Conservation (phyloP, 352 stramenopile species). For the Phytophthora cajani region DNA sequence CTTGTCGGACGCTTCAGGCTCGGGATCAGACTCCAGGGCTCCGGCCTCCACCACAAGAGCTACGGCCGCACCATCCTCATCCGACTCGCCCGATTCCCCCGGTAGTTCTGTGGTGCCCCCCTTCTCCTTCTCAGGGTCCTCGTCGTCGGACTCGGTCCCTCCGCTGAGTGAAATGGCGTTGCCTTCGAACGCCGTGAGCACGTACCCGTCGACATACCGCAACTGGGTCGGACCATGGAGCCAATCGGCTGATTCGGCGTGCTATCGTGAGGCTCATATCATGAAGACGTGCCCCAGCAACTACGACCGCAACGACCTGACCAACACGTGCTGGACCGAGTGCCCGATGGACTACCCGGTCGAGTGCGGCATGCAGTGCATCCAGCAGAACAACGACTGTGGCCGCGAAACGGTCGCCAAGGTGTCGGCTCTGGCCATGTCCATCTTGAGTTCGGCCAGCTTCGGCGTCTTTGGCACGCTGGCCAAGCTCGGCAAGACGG, state of each 20-base stretch:
- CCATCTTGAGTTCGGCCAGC: slow-evolving; percentile 38
- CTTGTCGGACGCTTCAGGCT: not conserved
- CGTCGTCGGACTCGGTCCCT: slow-evolving; percentile 10
- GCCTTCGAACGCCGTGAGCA: slow-evolving; percentile 21
- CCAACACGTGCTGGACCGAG: slow-evolving; percentile 59
- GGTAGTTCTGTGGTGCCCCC: not conserved
- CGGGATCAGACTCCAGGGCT: not conserved
- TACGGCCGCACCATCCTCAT: not conserved
- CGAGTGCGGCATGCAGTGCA: slow-evolving; percentile 64
- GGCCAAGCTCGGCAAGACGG: slow-evolving; percentile 37
- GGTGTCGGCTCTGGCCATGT: slow-evolving; percentile 37
- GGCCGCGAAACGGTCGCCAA: slow-evolving; percentile 44
- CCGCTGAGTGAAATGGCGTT: slow-evolving; percentile 21
- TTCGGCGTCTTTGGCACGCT: slow-evolving; percentile 52
- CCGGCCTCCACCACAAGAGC: not conserved
- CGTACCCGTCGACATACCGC: slow-evolving; percentile 21
- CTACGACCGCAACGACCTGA: slow-evolving; percentile 45
- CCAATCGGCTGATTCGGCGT: slow-evolving; percentile 40
- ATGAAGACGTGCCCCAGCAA: slow-evolving; percentile 44
- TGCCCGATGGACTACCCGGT: slow-evolving; percentile 69
- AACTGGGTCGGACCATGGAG: slow-evolving; percentile 51
- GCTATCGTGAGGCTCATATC: slow-evolving; percentile 54
- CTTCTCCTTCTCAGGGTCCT: slow-evolving; percentile 8
- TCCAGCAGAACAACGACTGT: slow-evolving; percentile 68
- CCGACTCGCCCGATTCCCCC: not conserved